Percentiles rank a stretch among this genome's conserved stretches.
Conservation (phyloP, 176 grass and related monocot species). For the bread wheat (Triticum aestivum) region IWGSC_CS_RefSeq_v2.1 NC_057814.1:542328233-542328732, state of each 20-base stretch:
- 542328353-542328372: neutral
- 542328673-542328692: no score
- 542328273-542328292: neutral
- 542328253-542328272: neutral
- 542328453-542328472: neutral
- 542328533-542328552: constrained; percentile 22
- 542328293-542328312: neutral
- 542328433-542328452: neutral
- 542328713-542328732: no score
- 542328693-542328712: no score
- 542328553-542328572: neutral
- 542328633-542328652: no score
- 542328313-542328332: neutral
- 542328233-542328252: neutral
- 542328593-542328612: no score
- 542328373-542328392: neutral
- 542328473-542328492: neutral
- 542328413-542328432: neutral
- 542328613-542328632: no score
- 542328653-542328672: no score
- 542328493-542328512: neutral
- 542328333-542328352: neutral
- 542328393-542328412: neutral
- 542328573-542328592: no score
- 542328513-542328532: neutral